phyloP scores from a whole-genome alignment of 176 grass and related monocot genomes.

The Urochloa ruziziensis region DNA sequence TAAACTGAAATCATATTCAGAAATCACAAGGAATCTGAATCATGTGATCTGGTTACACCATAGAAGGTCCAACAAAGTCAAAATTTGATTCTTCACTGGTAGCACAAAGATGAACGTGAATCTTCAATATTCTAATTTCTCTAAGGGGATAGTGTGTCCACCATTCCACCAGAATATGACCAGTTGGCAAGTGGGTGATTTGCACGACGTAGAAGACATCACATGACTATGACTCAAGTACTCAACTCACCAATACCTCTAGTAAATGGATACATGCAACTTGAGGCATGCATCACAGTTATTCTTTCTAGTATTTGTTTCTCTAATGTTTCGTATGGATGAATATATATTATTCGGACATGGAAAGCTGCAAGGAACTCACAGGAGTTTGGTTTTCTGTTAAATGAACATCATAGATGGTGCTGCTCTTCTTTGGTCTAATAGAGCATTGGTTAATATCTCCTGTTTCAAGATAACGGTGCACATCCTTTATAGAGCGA shows the following conservation, averaged over 20 bases:
- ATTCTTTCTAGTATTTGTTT: conserved; percentile 19
- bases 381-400: conserved; percentile 47
- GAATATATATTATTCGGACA: conserved; percentile 1
- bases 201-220: conserved; percentile 16
- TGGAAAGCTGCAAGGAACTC: conserved; percentile 34
- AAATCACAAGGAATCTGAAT: not conserved
- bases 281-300: not conserved
- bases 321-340: conserved; percentile 1
- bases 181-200: not conserved
- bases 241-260: not conserved
- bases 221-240: not conserved
- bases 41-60: conserved; percentile 20
- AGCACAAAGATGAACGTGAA: not conserved
- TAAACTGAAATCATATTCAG: conserved; percentile 21
- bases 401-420: not conserved
- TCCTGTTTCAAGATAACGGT: conserved; percentile 57
- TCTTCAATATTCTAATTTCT: not conserved
- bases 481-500: conserved; percentile 66
- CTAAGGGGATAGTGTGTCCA: not conserved
- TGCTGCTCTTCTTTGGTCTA: conserved; percentile 61
- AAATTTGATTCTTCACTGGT: not conserved
- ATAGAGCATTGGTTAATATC: conserved; percentile 44
- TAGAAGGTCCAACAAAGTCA: not conserved
- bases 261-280: not conserved
- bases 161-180: not conserved